Percentiles rank a stretch among this genome's conserved stretches.
Conservation (phyloP, 2,329 filamentous ascomycete species). For the Alternaria viburni region DNA sequence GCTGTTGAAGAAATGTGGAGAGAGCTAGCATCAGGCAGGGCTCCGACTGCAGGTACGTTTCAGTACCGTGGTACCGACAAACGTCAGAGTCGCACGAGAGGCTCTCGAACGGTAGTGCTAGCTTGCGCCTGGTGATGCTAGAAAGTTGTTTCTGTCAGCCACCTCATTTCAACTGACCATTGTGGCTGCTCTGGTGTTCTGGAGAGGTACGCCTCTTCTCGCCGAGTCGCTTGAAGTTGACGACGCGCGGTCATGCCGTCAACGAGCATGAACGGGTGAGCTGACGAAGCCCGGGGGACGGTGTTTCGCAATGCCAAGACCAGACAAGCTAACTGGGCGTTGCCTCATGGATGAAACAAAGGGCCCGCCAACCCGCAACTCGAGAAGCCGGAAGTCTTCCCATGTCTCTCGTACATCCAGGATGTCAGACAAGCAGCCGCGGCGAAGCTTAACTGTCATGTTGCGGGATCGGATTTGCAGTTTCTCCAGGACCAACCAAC, state of each 20-base stretch:
- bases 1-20: slow-evolving; percentile 41
- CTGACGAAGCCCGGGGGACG: slow-evolving; percentile 24
- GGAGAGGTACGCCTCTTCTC: background rate
- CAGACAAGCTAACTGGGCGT: slow-evolving; percentile 19
- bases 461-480: slow-evolving; percentile 1
- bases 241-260: slow-evolving; percentile 13
- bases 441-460: slow-evolving; percentile 34
- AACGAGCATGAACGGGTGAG: slow-evolving; percentile 20
- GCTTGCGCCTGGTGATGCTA: background rate
- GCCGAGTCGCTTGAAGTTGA: background rate
- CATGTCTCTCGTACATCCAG: slow-evolving; percentile 17
- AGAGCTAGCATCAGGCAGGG: slow-evolving; percentile 24
- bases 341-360: slow-evolving; percentile 27
- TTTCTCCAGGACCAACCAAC: slow-evolving; percentile 8
- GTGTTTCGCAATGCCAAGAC: slow-evolving; percentile 38
- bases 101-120: background rate
- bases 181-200: background rate
- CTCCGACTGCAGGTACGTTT: slow-evolving; percentile 25
- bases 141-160: slow-evolving; percentile 2
- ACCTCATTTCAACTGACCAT: background rate
- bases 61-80: slow-evolving; percentile 19
- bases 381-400: slow-evolving; percentile 1
- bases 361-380: slow-evolving; percentile 14
- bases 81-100: slow-evolving; percentile 1
- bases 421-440: slow-evolving; percentile 31